Percentiles rank a stretch among this genome's conserved stretches.
phyloP scores from a whole-genome alignment of 768 basidiomycete species.

The Daedaleopsis nitida region DNA sequence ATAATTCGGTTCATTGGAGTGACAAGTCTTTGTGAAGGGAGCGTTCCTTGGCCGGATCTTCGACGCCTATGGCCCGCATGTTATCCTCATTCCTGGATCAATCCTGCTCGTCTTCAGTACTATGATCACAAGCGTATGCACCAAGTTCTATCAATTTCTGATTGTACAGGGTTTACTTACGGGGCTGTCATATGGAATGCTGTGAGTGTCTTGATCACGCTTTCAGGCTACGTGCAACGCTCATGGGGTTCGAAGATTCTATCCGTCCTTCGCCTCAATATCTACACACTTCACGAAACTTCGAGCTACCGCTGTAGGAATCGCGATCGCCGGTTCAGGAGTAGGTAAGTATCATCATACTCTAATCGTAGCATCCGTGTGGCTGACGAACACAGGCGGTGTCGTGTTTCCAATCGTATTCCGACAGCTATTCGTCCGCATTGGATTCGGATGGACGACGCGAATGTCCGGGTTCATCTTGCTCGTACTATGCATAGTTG shows the following conservation, averaged over 20 bases:
- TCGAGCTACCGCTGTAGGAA: conserved; percentile 71
- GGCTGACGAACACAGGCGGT: conserved; percentile 50
- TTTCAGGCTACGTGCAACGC: not conserved
- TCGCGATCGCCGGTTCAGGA: conserved; percentile 32
- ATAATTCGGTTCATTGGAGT: not conserved
- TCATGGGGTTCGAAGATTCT: conserved; percentile 52
- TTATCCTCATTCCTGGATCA: conserved; percentile 54
- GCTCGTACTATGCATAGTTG: conserved; percentile 46
- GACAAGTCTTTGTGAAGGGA: conserved; percentile 43
- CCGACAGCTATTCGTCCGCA: conserved; percentile 52
- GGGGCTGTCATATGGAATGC: conserved; percentile 61
- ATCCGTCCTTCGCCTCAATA: conserved; percentile 66
- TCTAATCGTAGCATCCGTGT: too few species aligned
- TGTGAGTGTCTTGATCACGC: conserved; percentile 45
- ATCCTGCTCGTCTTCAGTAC: conserved; percentile 50
- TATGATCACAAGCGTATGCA: conserved; percentile 62
- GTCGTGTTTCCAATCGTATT: conserved; percentile 69
- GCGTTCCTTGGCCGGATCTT: conserved; percentile 61
- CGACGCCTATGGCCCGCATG: conserved; percentile 59
- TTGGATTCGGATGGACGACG: conserved; percentile 67
- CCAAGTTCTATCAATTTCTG: conserved; percentile 60
- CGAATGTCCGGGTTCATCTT: conserved; percentile 57
- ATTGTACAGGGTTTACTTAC: conserved; percentile 66
- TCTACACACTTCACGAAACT: conserved; percentile 66
- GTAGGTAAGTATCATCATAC: conserved; percentile 5